phyloP scores from a whole-genome alignment of 108 stramenopile genomes.

The Phaeodactylum tricornutum region DNA sequence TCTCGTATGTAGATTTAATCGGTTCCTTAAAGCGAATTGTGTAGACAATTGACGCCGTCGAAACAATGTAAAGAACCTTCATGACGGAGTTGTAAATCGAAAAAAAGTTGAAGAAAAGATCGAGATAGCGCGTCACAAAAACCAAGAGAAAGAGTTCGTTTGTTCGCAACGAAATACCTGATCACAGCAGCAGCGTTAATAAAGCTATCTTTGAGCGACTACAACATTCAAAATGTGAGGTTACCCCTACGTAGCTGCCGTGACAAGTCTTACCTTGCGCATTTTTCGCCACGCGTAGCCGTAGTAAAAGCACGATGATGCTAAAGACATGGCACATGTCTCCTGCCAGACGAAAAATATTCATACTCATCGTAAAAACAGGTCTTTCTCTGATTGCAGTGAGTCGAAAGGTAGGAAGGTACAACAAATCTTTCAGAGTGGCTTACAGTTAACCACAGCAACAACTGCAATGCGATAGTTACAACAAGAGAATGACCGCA shows the following conservation, averaged over 20 bases:
- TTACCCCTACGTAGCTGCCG: too few relatives aligned
- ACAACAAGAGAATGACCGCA: too few relatives aligned
- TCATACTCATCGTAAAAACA: conserved; percentile 47
- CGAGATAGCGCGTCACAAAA: conserved; percentile 88
- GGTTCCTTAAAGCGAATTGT: conserved; percentile 86
- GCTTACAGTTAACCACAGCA: too few relatives aligned
- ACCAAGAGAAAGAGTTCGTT: conserved; percentile 97
- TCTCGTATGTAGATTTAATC: conserved; percentile 92
- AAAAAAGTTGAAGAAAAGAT: conserved; percentile 86
- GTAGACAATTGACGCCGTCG: conserved; percentile 90
- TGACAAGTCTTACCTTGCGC: conserved; percentile 55
- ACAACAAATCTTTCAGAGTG: too few relatives aligned
- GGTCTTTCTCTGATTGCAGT: too few relatives aligned
- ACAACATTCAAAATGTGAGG: not conserved
- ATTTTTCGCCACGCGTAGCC: conserved; percentile 91
- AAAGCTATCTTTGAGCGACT: not conserved
- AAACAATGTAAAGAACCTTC: conserved; percentile 93
- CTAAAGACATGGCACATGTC: conserved; percentile 98
- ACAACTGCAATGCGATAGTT: too few relatives aligned
- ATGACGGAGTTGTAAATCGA: conserved; percentile 94
- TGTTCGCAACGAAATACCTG: conserved; percentile 95
- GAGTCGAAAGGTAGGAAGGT: too few relatives aligned
- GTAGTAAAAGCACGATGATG: conserved; percentile 92
- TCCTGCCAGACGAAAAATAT: conserved; percentile 88
- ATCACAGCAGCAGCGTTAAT: too few relatives aligned